These are phyloP conservation scores for Claviceps fusiformis DNA, from an alignment of 2,329 filamentous ascomycete genomes.

Conservation along the genomic window DNA sequence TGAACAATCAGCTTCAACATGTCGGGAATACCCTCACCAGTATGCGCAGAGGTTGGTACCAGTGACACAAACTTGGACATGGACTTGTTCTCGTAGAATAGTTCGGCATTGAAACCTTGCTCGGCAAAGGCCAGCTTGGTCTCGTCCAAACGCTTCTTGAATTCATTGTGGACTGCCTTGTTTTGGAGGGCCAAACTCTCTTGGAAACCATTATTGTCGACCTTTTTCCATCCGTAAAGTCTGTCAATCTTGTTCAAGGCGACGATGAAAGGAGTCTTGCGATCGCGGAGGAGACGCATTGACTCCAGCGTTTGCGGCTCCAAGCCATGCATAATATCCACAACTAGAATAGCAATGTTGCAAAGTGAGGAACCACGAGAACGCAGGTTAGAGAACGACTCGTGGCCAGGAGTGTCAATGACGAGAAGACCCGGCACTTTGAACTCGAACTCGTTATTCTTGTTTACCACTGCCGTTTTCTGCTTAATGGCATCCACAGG, in stretches of 20 bases:
- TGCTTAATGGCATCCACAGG: conserved; percentile 82
- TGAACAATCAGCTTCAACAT: conserved; percentile 92
- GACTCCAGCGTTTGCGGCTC: conserved; percentile 96
- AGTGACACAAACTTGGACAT: conserved; percentile 93
- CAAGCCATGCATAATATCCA: conserved; percentile 99
- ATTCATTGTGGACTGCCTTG: conserved; percentile 88
- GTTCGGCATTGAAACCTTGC: conserved; percentile 94
- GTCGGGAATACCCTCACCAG: conserved; percentile 97
- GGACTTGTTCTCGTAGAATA: conserved; percentile 96
- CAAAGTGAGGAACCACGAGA: conserved; percentile 95
- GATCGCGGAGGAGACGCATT: conserved; percentile 82
- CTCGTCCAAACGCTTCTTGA: conserved; percentile 75
- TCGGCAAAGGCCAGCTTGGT: conserved; percentile 91
- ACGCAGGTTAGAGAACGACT: conserved; percentile 97
- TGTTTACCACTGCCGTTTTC: conserved; percentile 90
- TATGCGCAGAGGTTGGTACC: conserved; percentile 92
- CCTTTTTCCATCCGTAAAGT: conserved; percentile 97
- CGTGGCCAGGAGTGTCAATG: conserved; percentile 98
- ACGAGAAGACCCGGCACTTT: conserved; percentile 93
- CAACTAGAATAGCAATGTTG: conserved; percentile 97
- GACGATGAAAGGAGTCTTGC: conserved; percentile 95
- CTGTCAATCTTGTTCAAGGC: conserved; percentile 99
- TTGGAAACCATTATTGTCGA: conserved; percentile 96
- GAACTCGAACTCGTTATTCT: conserved; percentile 81
- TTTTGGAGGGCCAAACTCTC: conserved; percentile 82